Conservation (phyloP, 78 protist species). For the Guillardia theta region DNA sequence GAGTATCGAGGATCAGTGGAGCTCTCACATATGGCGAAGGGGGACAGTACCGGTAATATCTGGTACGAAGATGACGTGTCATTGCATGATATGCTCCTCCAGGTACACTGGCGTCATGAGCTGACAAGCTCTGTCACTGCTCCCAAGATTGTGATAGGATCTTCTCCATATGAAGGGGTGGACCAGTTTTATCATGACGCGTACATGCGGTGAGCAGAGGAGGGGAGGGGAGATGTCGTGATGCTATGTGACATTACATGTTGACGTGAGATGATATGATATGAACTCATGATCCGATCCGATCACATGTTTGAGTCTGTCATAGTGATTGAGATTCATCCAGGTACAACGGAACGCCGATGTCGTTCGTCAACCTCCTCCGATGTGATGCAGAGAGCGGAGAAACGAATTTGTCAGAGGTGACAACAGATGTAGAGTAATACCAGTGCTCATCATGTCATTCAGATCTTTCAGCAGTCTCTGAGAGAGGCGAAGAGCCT, state of each 20-base stretch:
- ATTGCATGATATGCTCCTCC: neutral
- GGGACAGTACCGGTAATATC: neutral
- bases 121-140: neutral
- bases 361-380: neutral
- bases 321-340: no score
- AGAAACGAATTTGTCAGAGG: neutral
- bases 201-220: neutral
- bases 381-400: neutral
- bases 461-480: conserved; percentile 1
- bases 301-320: no score
- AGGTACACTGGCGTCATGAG: neutral
- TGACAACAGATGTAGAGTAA: no score
- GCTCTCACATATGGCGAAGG: neutral
- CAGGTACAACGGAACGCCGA: neutral
- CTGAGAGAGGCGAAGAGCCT: neutral
- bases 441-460: no score
- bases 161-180: neutral
- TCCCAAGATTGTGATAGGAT: neutral
- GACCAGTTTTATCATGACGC: neutral
- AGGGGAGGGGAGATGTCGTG: neutral
- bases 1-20: neutral
- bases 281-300: no score
- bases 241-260: neutral
- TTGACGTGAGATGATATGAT: neutral
- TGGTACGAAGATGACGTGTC: neutral